phyloP scores from a whole-genome alignment of 805 yeast genomes.

The Pichia nakasei region DNA sequence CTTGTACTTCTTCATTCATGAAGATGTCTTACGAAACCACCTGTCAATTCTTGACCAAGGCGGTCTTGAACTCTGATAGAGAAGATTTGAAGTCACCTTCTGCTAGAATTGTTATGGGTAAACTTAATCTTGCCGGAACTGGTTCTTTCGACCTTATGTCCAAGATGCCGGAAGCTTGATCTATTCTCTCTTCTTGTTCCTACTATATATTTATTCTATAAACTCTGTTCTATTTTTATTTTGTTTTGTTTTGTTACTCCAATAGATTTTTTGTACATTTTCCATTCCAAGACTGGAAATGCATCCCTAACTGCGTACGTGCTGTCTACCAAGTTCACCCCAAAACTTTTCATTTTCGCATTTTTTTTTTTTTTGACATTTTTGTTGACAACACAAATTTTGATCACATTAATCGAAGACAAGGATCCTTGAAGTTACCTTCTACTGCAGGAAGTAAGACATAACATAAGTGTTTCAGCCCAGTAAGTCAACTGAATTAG shows the following conservation, averaged over 20 bases:
- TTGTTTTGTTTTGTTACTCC: background rate
- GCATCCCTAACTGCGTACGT: too few relatives aligned
- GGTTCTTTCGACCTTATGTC: constrained; percentile 84
- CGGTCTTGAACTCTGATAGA: constrained; percentile 84
- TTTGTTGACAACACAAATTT: background rate
- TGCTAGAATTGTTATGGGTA: constrained; percentile 88
- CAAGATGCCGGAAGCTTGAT: constrained; percentile 30
- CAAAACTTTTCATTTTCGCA: background rate
- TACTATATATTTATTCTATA: background rate
- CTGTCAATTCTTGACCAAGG: constrained; percentile 92
- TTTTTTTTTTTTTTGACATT: background rate
- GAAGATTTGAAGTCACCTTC: constrained; percentile 89
- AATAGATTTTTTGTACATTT: background rate
- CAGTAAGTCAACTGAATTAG: background rate
- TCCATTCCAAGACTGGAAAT: too few relatives aligned
- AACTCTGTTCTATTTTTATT: background rate
- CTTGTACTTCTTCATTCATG: constrained; percentile 91
- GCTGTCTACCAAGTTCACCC: too few relatives aligned
- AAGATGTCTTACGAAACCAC: constrained; percentile 99
- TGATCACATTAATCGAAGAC: too few relatives aligned
- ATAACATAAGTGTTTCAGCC: too few relatives aligned
- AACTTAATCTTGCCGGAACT: constrained; percentile 86
- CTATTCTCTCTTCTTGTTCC: too few relatives aligned
- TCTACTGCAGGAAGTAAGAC: too few relatives aligned
- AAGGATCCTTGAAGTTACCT: too few relatives aligned